Evolutionary conservation across 805 yeast genomes (phyloP).

Genomic region (Ogataea kodamae): DNA sequence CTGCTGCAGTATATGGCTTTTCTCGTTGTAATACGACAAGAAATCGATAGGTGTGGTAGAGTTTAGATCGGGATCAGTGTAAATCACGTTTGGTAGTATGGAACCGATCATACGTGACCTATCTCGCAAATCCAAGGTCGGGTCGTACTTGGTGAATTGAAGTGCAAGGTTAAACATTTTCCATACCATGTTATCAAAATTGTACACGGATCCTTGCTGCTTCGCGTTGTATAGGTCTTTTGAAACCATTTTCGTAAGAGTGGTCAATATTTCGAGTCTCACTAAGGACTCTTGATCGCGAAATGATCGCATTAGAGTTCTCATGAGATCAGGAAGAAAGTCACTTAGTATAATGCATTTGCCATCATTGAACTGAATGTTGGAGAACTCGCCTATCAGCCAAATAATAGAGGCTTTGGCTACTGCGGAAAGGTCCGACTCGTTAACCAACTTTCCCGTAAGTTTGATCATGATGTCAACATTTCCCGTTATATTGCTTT

Average conservation of each 20-base stretch:
- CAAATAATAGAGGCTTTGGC: conserved; percentile 86
- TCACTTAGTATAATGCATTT: conserved; percentile 24
- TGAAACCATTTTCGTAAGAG: conserved; percentile 70
- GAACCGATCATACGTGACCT: conserved; percentile 72
- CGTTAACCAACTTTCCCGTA: conserved; percentile 26
- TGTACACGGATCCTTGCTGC: conserved; percentile 27
- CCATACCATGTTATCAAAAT: conserved; percentile 36
- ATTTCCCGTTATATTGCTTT: conserved; percentile 53
- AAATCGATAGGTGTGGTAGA: conserved; percentile 20
- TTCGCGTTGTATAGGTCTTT: conserved; percentile 46
- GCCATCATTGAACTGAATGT: conserved; percentile 10
- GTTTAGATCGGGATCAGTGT: conserved; percentile 31
- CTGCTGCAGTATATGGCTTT: conserved; percentile 10
- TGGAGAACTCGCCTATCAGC: conserved; percentile 82
- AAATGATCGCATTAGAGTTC: conserved; percentile 53
- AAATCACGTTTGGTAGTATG: conserved; percentile 44
- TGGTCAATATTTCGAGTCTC: conserved; percentile 64
- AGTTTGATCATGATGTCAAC: conserved; percentile 54
- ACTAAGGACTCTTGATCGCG: conserved; percentile 53
- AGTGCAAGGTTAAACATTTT: conserved; percentile 60
- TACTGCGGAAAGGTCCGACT: conserved; percentile 16
- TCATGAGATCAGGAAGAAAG: conserved; percentile 72
- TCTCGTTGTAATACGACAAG: conserved; percentile 16
- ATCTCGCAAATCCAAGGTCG: conserved; percentile 74
- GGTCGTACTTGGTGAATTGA: conserved; percentile 69